phyloP scores from a whole-genome alignment of 78 protist species.

The Guillardia theta region DNA sequence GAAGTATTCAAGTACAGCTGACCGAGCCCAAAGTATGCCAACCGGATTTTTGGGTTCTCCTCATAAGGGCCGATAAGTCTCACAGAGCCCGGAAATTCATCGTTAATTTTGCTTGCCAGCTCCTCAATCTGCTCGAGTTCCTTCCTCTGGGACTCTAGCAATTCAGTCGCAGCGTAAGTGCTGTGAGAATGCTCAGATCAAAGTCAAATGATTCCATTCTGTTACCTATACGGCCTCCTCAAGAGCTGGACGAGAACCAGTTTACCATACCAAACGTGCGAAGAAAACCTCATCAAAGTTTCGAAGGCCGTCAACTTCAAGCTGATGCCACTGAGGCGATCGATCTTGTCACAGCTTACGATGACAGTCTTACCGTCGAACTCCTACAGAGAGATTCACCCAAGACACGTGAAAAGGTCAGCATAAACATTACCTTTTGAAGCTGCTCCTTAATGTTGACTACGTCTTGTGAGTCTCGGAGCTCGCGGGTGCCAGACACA shows the following conservation, averaged over 20 bases:
- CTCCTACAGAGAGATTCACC: too few relatives aligned
- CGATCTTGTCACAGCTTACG: constrained; percentile 7
- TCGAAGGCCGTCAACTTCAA: constrained; percentile 29
- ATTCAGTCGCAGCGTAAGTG: neutral
- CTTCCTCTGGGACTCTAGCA: neutral
- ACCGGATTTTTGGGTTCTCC: neutral
- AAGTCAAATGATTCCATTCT: too few relatives aligned
- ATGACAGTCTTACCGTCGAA: constrained; percentile 8
- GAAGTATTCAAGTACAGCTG: neutral
- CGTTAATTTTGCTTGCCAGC: neutral
- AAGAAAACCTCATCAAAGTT: neutral
- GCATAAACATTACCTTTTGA: too few relatives aligned
- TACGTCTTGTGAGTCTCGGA: neutral
- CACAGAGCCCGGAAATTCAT: neutral
- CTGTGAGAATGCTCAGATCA: too few relatives aligned
- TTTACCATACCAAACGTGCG: neutral
- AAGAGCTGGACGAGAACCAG: constrained; percentile 16
- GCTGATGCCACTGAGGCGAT: constrained; percentile 20
- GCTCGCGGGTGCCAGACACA: neutral
- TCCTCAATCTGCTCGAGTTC: constrained; percentile 29
- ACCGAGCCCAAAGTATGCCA: constrained; percentile 12
- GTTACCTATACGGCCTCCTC: neutral
- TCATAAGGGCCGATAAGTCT: neutral
- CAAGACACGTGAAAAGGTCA: too few relatives aligned
- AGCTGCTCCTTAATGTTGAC: neutral